These are phyloP conservation scores for Gyromitra esculenta DNA, from an alignment of 2,329 filamentous ascomycete genomes.

Conservation along the genomic window DNA sequence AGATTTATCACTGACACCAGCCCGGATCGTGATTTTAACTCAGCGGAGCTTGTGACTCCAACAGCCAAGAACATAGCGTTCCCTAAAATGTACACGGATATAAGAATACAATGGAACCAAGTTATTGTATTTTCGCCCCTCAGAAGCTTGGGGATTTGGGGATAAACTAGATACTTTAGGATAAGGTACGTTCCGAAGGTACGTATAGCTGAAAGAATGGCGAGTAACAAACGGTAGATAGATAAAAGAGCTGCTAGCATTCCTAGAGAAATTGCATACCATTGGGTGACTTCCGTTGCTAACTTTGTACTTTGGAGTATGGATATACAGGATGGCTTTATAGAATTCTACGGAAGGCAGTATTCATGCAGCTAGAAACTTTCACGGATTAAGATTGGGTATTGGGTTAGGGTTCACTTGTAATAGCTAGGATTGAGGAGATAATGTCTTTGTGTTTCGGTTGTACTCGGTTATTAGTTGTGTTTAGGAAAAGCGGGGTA, in stretches of 20 bases:
- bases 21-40: slow-evolving; percentile 45
- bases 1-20: slow-evolving; percentile 53
- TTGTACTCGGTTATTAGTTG: too few relatives aligned
- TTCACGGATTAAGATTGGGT: too few relatives aligned
- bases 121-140: slow-evolving; percentile 17
- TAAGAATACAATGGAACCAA: not conserved
- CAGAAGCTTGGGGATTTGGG: slow-evolving; percentile 3
- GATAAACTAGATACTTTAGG: slow-evolving; percentile 15
- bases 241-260: slow-evolving; percentile 7
- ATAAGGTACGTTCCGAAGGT: not conserved
- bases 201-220: not conserved
- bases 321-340: not conserved
- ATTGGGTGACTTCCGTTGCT: slow-evolving; percentile 16
- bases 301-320: not conserved
- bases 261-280: slow-evolving; percentile 17
- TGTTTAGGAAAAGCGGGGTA: too few relatives aligned
- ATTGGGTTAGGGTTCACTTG: too few relatives aligned
- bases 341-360: not conserved
- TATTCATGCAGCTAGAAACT: too few relatives aligned
- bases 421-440: too few relatives aligned
- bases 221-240: not conserved
- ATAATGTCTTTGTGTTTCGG: too few relatives aligned
- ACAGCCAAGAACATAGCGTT: slow-evolving; percentile 4
- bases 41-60: not conserved
- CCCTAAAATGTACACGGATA: not conserved